Evolutionary conservation across 306 rosid genomes (phyloP).

Genomic region (Lathyrus aphaca): DNA sequence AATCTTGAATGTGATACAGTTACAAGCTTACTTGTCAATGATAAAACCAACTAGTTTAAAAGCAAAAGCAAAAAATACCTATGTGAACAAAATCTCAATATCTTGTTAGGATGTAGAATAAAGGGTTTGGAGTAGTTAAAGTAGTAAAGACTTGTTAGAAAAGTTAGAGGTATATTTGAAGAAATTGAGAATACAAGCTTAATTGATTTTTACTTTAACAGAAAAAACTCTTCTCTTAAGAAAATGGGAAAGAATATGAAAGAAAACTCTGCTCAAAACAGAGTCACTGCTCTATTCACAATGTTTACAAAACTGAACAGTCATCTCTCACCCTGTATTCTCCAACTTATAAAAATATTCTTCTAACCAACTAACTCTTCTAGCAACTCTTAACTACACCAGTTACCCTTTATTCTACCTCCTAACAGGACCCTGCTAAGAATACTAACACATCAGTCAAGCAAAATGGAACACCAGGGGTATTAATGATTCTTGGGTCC

Average conservation of each 20-base stretch:
- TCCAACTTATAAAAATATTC: neutral
- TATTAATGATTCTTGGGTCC: constrained; percentile 8
- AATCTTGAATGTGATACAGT: constrained; percentile 1
- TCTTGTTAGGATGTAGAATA: no score
- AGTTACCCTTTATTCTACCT: neutral
- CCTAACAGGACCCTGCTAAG: constrained; percentile 19
- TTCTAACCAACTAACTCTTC: neutral
- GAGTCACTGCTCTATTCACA: neutral
- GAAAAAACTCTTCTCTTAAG: neutral
- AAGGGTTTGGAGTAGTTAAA: no score
- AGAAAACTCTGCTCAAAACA: neutral
- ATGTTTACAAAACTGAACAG: neutral
- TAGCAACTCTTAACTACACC: neutral
- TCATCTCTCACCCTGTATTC: neutral
- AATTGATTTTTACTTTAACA: no score
- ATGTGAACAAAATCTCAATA: constrained; percentile 21
- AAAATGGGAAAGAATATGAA: neutral
- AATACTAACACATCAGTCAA: constrained; percentile 11
- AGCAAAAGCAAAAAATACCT: constrained; percentile 9
- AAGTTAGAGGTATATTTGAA: no score
- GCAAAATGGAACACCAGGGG: constrained; percentile 12
- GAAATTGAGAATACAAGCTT: no score
- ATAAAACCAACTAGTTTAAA: constrained; percentile 6
- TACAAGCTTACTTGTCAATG: constrained; percentile 6
- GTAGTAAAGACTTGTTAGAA: no score